phyloP scores from a whole-genome alignment of 257 asterid genomes.

The Coffea canephora region DNA sequence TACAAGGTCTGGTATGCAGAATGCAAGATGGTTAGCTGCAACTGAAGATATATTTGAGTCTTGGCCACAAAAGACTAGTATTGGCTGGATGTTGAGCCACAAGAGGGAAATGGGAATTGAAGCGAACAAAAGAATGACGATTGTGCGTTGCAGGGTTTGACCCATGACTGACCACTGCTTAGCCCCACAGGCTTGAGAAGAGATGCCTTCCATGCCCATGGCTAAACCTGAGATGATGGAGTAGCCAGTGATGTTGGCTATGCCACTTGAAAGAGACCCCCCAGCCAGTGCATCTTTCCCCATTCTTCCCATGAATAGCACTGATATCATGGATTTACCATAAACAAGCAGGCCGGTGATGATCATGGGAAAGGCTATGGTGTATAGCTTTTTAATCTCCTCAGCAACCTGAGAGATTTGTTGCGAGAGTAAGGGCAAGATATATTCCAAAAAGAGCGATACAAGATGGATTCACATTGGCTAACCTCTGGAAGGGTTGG shows the following conservation, averaged over 20 bases:
- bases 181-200: slow-evolving; percentile 78
- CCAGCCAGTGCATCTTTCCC: slow-evolving; percentile 72
- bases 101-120: slow-evolving; percentile 59
- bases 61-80: slow-evolving; percentile 46
- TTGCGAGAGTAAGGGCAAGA: neutral
- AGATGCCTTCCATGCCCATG: slow-evolving; percentile 66
- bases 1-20: slow-evolving; percentile 53
- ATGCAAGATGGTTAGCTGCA: slow-evolving; percentile 51
- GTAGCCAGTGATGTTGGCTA: slow-evolving; percentile 76
- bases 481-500: slow-evolving; percentile 42
- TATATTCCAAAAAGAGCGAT: neutral
- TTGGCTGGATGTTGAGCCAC: slow-evolving; percentile 61
- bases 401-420: slow-evolving; percentile 34
- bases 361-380: slow-evolving; percentile 68
- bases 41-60: slow-evolving; percentile 49
- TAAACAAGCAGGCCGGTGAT: slow-evolving; percentile 53
- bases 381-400: slow-evolving; percentile 56
- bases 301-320: slow-evolving; percentile 60
- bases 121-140: slow-evolving; percentile 38
- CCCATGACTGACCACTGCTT: slow-evolving; percentile 48
- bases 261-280: slow-evolving; percentile 64
- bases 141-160: slow-evolving; percentile 55
- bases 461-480: no score
- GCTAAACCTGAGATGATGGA: slow-evolving; percentile 70
- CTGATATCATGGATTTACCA: slow-evolving; percentile 59